Conservation (phyloP, 176 grass and related monocot genomes). For the Tillandsia leiboldiana region DNA sequence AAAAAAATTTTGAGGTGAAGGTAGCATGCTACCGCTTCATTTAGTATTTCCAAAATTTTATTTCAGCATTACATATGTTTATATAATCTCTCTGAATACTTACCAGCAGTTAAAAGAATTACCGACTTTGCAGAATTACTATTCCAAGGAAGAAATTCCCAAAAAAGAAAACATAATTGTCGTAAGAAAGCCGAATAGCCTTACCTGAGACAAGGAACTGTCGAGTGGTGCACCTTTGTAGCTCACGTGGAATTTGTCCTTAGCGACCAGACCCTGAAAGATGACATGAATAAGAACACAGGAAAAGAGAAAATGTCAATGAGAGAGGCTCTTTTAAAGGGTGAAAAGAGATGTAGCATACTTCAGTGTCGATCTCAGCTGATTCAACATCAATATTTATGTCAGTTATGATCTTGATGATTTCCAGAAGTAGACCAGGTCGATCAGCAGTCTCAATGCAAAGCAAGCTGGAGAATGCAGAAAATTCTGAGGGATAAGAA, state of each 20-base stretch:
- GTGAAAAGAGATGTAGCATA: slow-evolving; percentile 21
- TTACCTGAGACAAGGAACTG: slow-evolving; percentile 73
- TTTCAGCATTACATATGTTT: too few relatives aligned
- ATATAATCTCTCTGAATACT: too few relatives aligned
- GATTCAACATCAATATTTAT: slow-evolving; percentile 86
- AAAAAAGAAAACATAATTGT: too few relatives aligned
- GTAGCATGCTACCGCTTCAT: too few relatives aligned
- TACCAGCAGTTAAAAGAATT: too few relatives aligned
- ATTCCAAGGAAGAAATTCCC: too few relatives aligned
- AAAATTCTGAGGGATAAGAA: not conserved
- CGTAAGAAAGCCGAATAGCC: not conserved
- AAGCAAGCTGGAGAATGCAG: slow-evolving; percentile 49
- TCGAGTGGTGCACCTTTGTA: slow-evolving; percentile 84
- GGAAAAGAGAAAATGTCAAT: not conserved
- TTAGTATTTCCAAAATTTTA: too few relatives aligned
- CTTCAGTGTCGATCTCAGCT: slow-evolving; percentile 96
- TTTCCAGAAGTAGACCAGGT: slow-evolving; percentile 73
- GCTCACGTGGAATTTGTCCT: slow-evolving; percentile 98
- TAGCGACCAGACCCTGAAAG: slow-evolving; percentile 76
- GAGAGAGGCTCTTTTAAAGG: not conserved
- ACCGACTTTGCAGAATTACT: too few relatives aligned
- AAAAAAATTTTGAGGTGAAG: too few relatives aligned
- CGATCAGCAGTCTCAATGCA: slow-evolving; percentile 98
- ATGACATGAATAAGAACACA: slow-evolving; percentile 6
- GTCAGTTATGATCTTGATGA: slow-evolving; percentile 68